Conservation (phyloP, 2,329 filamentous ascomycete genomes). For the Cladophialophora bantiana region DNA sequence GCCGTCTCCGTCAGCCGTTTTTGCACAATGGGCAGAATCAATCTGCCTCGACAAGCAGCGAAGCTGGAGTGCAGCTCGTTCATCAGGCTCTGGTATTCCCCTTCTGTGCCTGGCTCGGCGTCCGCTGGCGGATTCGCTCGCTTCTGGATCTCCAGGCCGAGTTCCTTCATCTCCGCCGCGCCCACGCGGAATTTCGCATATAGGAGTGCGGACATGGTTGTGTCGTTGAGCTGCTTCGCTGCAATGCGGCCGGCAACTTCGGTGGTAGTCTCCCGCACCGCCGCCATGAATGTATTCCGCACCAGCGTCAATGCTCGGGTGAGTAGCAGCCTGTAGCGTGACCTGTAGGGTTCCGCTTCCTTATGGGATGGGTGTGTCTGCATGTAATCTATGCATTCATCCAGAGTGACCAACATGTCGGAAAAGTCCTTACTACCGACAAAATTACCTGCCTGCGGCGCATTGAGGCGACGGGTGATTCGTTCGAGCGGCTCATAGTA, state of each 20-base stretch:
- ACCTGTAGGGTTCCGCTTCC: slow-evolving; percentile 85
- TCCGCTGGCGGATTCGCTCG: slow-evolving; percentile 67
- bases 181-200: slow-evolving; percentile 75
- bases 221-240: slow-evolving; percentile 73
- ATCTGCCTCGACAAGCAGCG: slow-evolving; percentile 62
- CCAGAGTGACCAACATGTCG: slow-evolving; percentile 85
- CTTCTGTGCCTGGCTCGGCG: slow-evolving; percentile 63
- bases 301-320: slow-evolving; percentile 72
- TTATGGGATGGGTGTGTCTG: slow-evolving; percentile 81
- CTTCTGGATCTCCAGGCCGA: slow-evolving; percentile 73
- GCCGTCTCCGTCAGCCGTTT: slow-evolving; percentile 65
- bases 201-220: slow-evolving; percentile 72
- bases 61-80: slow-evolving; percentile 71
- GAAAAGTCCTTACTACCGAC: slow-evolving; percentile 85
- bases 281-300: slow-evolving; percentile 69
- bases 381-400: slow-evolving; percentile 94
- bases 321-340: slow-evolving; percentile 83
- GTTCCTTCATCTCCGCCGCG: slow-evolving; percentile 69
- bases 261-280: slow-evolving; percentile 67
- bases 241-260: slow-evolving; percentile 69
- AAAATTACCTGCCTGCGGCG: slow-evolving; percentile 83
- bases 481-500: slow-evolving; percentile 95
- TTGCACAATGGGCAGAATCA: slow-evolving; percentile 67
- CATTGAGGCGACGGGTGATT: slow-evolving; percentile 87
- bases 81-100: slow-evolving; percentile 71